Base-by-base conservation (phyloP, 1,139 yeast species). In the Scheffersomyces segobiensis region DNA sequence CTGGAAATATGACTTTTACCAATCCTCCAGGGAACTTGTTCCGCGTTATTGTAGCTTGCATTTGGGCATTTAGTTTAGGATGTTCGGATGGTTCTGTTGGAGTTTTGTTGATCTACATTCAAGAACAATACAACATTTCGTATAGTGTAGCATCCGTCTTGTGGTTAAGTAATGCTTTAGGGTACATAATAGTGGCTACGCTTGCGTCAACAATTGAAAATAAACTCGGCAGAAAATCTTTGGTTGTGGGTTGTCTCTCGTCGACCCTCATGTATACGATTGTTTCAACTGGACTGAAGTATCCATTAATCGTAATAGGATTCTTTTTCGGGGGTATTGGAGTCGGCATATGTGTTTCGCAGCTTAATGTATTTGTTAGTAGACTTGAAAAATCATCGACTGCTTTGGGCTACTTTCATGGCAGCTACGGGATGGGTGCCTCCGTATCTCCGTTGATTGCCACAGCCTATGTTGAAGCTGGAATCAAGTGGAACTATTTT, bases 101-200 rank as follows among this genome's bases (percentile, higher is more conserved):
- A 55, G 79, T 82, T 0, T 65, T 81, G 20, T 65, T 81, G 54
- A 82, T 82, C 4, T 67, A 71, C 26, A 78, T 81, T 42, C 83
- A 81, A 58, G 63, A 60, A 3, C 73, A 76, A 59, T 81, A 78
- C 62, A 53, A 64, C 46, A 74, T 81, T 57, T 69, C 71, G 1
- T 81, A 81, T 60, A 71, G 82, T 2, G 59, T 79, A n/a, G 83
- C 80, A 3, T 77, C 84, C 3, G 62, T 79, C 52, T 71, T 81
- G 46, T 81, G 84, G 84, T 63, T 81, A 57, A 72, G 78, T 26
- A 79, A 74, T 58, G 83, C 84, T 0, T 54, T 73, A 1, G 84
- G 84, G 0, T 80, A 66, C 60, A 73, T 81, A 4, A 32, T 71
- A 0, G 71, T 80, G 52, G 84, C 84, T 0, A 57, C 70, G 6